Evolutionary conservation across 805 yeast genomes (phyloP).

Genomic region (Nakazawaea wickerhamii): DNA sequence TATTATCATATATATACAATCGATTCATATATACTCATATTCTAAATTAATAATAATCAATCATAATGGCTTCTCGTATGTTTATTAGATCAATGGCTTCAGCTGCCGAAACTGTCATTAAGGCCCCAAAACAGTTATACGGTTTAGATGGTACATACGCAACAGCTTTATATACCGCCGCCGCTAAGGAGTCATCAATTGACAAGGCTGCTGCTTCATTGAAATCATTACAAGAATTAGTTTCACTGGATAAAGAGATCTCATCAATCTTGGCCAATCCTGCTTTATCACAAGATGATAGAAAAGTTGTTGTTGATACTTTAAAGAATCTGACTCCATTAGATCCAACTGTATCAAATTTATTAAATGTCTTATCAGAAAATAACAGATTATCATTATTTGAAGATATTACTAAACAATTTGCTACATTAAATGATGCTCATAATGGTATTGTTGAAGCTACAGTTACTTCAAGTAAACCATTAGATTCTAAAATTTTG

Average conservation of each 20-base stretch:
- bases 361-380: slow-evolving; percentile 81
- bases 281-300: slow-evolving; percentile 69
- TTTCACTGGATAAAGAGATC: slow-evolving; percentile 61
- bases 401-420: slow-evolving; percentile 60
- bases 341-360: slow-evolving; percentile 72
- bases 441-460: slow-evolving; percentile 91
- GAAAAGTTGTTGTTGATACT: slow-evolving; percentile 62
- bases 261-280: slow-evolving; percentile 69
- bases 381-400: slow-evolving; percentile 87
- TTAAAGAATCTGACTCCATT: slow-evolving; percentile 43
- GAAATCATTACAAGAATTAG: slow-evolving; percentile 45
- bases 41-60: not conserved
- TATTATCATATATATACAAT: no score
- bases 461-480: slow-evolving; percentile 79
- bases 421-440: slow-evolving; percentile 76
- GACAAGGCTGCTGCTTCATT: slow-evolving; percentile 66
- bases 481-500: slow-evolving; percentile 77
- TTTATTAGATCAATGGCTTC: slow-evolving; percentile 71
- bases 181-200: slow-evolving; percentile 74
- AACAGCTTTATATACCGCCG: slow-evolving; percentile 87
- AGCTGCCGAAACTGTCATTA: slow-evolving; percentile 49
- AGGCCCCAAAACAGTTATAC: slow-evolving; percentile 89
- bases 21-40: no score
- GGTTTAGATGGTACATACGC: slow-evolving; percentile 98
- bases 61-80: slow-evolving; percentile 55